Conservation (phyloP, 495 filamentous ascomycete species). For the Pyrenula aspistea region DNA sequence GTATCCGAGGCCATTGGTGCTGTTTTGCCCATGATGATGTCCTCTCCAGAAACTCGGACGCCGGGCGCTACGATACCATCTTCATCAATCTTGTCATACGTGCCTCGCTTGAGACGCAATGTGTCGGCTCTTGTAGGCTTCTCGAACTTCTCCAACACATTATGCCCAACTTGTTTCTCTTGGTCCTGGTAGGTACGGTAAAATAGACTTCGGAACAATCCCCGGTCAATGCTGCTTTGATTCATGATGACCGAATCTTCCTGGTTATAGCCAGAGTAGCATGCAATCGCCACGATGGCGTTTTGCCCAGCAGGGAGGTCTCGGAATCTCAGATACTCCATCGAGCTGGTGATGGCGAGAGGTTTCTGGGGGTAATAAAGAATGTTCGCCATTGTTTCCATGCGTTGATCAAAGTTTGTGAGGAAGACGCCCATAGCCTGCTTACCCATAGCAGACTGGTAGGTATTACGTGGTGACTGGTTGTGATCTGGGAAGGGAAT, state of each 20-base stretch:
- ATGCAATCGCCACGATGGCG: conserved; percentile 92
- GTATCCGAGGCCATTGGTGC: conserved; percentile 84
- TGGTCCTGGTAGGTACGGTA: conserved; percentile 93
- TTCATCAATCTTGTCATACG: conserved; percentile 94
- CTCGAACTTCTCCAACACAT: conserved; percentile 83
- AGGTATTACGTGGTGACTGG: conserved; percentile 95
- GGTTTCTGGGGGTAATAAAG: conserved; percentile 99
- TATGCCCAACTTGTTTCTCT: conserved; percentile 87
- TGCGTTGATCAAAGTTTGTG: conserved; percentile 87
- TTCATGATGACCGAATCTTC: conserved; percentile 99
- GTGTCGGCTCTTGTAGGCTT: conserved; percentile 85
- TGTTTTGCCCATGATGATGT: conserved; percentile 99
- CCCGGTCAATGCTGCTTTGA: conserved; percentile 94
- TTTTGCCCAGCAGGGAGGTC: conserved; percentile 97
- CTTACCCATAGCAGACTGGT: conserved; percentile 99
- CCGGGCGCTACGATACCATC: conserved; percentile 91
- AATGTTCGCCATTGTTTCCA: conserved; percentile 99
- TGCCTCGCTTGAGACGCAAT: conserved; percentile 81
- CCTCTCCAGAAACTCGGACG: conserved; percentile 87
- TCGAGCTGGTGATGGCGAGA: conserved; percentile 86
- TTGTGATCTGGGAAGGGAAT: conserved; percentile 99
- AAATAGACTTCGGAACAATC: conserved; percentile 94
- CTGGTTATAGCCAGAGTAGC: conserved; percentile 99
- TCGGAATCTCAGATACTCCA: conserved; percentile 97
- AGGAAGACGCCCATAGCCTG: conserved; percentile 99